These are phyloP conservation scores for Ganoderma boninense DNA, from an alignment of 1,284 basidiomycete species.

Conservation along the genomic window DNA sequence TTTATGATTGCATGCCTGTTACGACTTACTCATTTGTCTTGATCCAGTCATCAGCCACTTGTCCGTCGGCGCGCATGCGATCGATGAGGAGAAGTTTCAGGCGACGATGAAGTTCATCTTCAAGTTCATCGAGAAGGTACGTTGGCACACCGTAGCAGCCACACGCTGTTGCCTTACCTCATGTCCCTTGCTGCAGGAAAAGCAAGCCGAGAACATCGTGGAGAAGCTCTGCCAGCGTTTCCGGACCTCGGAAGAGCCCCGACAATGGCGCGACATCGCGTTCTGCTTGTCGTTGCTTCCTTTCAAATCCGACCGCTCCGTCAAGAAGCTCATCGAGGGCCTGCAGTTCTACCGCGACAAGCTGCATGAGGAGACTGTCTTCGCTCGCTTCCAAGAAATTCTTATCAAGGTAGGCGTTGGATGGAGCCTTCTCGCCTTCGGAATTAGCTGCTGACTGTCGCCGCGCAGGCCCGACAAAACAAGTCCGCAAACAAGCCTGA, in stretches of 20 bases:
- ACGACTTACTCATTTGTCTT: constrained; percentile 13
- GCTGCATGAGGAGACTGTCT: constrained; percentile 89
- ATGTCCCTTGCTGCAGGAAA: constrained; percentile 65
- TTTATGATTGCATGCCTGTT: neutral
- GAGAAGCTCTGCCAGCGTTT: constrained; percentile 97
- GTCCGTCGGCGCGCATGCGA: constrained; percentile 92
- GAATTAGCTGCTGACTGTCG: neutral
- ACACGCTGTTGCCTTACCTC: neutral
- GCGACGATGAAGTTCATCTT: constrained; percentile 97
- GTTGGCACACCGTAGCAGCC: constrained; percentile 20
- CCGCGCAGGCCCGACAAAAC: constrained; percentile 75
- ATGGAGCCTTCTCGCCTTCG: neutral
- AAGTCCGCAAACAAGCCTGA: constrained; percentile 92
- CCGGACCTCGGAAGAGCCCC: constrained; percentile 85
- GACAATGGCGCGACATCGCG: constrained; percentile 98
- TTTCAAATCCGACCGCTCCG: constrained; percentile 95
- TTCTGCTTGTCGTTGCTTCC: constrained; percentile 95
- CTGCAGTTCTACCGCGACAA: constrained; percentile 95
- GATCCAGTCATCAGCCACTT: constrained; percentile 89
- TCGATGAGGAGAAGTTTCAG: constrained; percentile 93
- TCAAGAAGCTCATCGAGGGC: constrained; percentile 97
- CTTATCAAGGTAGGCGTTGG: constrained; percentile 66
- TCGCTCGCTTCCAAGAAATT: constrained; percentile 88
- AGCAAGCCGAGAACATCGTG: constrained; percentile 94
- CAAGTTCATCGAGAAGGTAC: constrained; percentile 94